Base-by-base conservation (phyloP, 352 stramenopile genomes). In the Hyphochytrium catenoides region DNA sequence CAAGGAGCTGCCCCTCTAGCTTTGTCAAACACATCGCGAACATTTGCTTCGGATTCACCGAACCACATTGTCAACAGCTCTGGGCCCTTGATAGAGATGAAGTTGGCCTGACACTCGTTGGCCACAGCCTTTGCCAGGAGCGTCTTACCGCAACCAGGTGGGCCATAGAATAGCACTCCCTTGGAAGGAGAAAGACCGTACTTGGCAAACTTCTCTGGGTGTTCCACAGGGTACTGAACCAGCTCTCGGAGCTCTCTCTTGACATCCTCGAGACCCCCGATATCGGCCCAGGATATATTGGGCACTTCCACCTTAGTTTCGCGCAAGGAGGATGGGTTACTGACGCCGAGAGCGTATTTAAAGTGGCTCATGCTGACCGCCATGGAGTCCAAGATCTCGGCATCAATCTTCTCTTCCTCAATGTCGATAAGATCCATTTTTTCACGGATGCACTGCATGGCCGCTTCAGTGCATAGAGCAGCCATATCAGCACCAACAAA, bases 401-500 rank as follows among this genome's bases (percentile, higher is more conserved):
- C 90, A 56, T 98, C 91, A 56, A 98, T 98, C 33, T 71, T 81
- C 43, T 98, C 91, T 39, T 98, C 90, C 47, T 98, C 92, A 55
- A 98, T 98, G 54, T 99, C 92, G 51, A 98, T 98, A 36, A 98
- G 71, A 56, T 98, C 91, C 91, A 99, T 99, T 73, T 98, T 98
- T 56, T 98, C 90, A 24, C 91, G 73, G 44, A 98, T 98, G 52
- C 91, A 98, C 61, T 98, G 86, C 61, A 97, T 82, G 23, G 88
- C 87, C 19, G 74, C 74, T 55, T 98, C 91, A 15, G 88, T 98
- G 66, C 90, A 98, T 25, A 99, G 65, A 6, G 89, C 86, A 17
- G 89, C 89, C 62, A 99, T 96, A 74, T 99, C 93, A 8, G 91
- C 89, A 48, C 91, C 91, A 14, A 98, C 90, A 51, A 98, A 98